Evolutionary conservation across 2,329 filamentous ascomycete species (phyloP).

Genomic region (Xenosphaeropsis pyriputrescens): DNA sequence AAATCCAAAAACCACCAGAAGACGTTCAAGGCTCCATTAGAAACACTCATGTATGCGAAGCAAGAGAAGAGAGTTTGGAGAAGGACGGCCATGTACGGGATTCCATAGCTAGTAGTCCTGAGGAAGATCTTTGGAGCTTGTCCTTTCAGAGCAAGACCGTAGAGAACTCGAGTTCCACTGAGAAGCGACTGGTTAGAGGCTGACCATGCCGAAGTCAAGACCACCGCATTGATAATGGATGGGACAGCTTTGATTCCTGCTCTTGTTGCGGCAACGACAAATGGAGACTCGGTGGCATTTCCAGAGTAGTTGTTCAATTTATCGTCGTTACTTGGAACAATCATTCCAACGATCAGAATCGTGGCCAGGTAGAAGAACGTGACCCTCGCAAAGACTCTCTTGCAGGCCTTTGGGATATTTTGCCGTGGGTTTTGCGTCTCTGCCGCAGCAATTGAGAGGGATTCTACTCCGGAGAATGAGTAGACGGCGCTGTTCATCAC

Average conservation of each 20-base stretch:
- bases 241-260: conserved; percentile 55
- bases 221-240: conserved; percentile 61
- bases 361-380: conserved; percentile 36
- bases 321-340: conserved; percentile 38
- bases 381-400: conserved; percentile 36
- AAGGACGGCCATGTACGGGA: conserved; percentile 42
- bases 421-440: conserved; percentile 36
- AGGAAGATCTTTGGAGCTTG: conserved; percentile 43
- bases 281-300: conserved; percentile 38
- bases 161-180: conserved; percentile 42
- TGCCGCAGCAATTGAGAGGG: conserved; percentile 37
- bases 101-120: conserved; percentile 32
- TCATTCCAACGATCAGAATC: conserved; percentile 31
- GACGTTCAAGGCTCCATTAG: conserved; percentile 41
- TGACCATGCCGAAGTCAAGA: conserved; percentile 59
- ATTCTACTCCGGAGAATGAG: conserved; percentile 33
- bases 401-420: conserved; percentile 34
- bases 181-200: conserved; percentile 52
- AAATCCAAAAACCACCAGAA: conserved; percentile 52
- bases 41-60: conserved; percentile 41
- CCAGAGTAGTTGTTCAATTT: conserved; percentile 29
- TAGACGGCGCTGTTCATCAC: conserved; percentile 30
- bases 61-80: conserved; percentile 38
- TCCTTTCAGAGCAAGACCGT: conserved; percentile 41
- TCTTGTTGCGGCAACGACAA: conserved; percentile 56